Percentiles rank a stretch among this genome's conserved stretches.
Conservation (phyloP, 805 yeast genomes). For the Kockiozyma suomiensis region DNA sequence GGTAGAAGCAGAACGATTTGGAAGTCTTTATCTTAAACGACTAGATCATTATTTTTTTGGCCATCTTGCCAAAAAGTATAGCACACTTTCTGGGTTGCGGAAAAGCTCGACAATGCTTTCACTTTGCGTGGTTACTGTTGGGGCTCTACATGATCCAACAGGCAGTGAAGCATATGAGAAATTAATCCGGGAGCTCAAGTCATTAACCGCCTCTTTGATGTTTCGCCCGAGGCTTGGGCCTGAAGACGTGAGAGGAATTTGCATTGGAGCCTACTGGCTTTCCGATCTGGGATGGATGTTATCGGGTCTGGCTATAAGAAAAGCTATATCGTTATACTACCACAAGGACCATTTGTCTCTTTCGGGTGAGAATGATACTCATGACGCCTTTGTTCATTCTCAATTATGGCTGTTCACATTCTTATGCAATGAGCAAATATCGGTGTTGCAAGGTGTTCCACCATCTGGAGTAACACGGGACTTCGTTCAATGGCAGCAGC, state of each 20-base stretch:
- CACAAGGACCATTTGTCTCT: conserved; percentile 13
- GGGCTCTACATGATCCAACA: conserved; percentile 24
- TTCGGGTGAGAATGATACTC: conserved; percentile 5
- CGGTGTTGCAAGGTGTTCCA: conserved; percentile 28
- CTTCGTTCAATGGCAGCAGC: conserved; percentile 21
- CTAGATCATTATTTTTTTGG: conserved; percentile 26
- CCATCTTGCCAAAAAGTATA: conserved; percentile 12
- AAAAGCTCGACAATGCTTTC: conserved; percentile 20
- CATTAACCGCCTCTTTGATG: conserved; percentile 13
- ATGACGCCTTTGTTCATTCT: conserved; percentile 15
- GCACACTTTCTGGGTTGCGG: conserved; percentile 9
- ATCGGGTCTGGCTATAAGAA: conserved; percentile 17
- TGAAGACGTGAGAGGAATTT: conserved; percentile 23
- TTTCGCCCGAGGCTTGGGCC: conserved; percentile 20
- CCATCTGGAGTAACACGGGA: conserved; percentile 17
- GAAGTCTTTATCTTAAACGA: conserved; percentile 12
- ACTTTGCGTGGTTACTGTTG: conserved; percentile 24
- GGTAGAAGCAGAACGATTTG: conserved; percentile 22
- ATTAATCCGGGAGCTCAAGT: conserved; percentile 15
- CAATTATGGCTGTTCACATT: conserved; percentile 25
- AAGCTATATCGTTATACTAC: conserved; percentile 21
- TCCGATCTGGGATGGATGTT: conserved; percentile 28
- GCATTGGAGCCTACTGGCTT: conserved; percentile 27
- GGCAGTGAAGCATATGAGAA: conserved; percentile 24
- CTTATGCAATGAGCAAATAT: conserved; percentile 24